Conservation (phyloP, 495 filamentous ascomycete genomes). For the Lasiosphaeris hirsuta region DNA sequence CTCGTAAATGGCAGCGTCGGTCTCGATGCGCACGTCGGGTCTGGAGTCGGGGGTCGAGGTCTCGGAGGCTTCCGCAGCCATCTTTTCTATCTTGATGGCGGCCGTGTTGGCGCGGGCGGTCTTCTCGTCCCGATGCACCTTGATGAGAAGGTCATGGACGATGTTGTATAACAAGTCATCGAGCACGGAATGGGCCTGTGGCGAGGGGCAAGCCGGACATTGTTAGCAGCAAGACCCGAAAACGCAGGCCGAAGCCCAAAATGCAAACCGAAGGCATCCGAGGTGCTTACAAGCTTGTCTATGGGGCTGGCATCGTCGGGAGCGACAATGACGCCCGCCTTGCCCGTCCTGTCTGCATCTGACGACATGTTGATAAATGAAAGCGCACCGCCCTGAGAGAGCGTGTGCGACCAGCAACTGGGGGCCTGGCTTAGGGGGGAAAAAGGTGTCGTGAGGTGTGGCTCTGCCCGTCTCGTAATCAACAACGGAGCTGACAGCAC, state of each 20-base stretch:
- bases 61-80: slow-evolving; percentile 54
- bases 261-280: neutral
- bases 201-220: neutral
- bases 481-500: slow-evolving; percentile 4
- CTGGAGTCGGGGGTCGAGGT: slow-evolving; percentile 37
- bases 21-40: slow-evolving; percentile 58
- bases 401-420: neutral
- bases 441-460: slow-evolving; percentile 10
- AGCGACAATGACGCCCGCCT: slow-evolving; percentile 47
- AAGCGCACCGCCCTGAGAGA: slow-evolving; percentile 7
- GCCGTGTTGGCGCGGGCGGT: slow-evolving; percentile 68
- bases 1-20: slow-evolving; percentile 67
- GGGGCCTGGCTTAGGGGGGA: neutral
- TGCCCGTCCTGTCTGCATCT: slow-evolving; percentile 35
- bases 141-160: slow-evolving; percentile 65
- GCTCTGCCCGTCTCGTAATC: neutral
- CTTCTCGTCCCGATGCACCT: slow-evolving; percentile 72
- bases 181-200: slow-evolving; percentile 52
- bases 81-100: slow-evolving; percentile 66
- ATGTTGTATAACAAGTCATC: slow-evolving; percentile 71
- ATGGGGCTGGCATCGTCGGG: slow-evolving; percentile 36
- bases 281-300: slow-evolving; percentile 44
- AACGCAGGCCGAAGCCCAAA: neutral
- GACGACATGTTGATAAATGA: slow-evolving; percentile 33
- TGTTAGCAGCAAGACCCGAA: neutral